These are phyloP conservation scores for Dothidotthia symphoricarpi DNA, from an alignment of 2,329 filamentous ascomycete species.

Conservation along the genomic window DNA sequence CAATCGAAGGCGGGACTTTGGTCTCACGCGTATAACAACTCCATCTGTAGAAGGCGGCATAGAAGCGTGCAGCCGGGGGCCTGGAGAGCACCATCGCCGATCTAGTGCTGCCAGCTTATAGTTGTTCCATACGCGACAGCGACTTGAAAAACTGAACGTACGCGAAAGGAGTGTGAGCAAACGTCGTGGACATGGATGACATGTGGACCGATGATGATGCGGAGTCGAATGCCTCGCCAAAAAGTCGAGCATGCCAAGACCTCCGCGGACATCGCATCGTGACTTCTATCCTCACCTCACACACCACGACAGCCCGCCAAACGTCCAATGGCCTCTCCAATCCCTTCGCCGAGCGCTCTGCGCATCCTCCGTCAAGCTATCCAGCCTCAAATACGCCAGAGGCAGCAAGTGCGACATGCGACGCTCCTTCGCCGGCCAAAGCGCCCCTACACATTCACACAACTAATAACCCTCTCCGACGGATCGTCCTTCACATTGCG, in stretches of 20 bases:
- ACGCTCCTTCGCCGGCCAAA: slow-evolving; percentile 85
- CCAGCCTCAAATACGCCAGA: slow-evolving; percentile 15
- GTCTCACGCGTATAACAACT: slow-evolving; percentile 30
- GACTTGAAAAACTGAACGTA: too few species aligned
- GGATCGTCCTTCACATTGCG: slow-evolving; percentile 79
- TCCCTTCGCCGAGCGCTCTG: slow-evolving; percentile 34
- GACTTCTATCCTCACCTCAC: slow-evolving; percentile 1
- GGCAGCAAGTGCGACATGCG: slow-evolving; percentile 69
- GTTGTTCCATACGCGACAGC: background rate
- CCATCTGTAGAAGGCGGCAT: slow-evolving; percentile 48
- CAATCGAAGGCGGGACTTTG: background rate
- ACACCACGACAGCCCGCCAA: slow-evolving; percentile 2
- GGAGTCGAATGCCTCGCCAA: slow-evolving; percentile 1
- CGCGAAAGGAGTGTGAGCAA: too few species aligned
- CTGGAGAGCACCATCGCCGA: slow-evolving; percentile 19
- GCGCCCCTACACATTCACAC: slow-evolving; percentile 95
- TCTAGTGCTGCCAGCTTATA: background rate
- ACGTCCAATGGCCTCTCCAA: slow-evolving; percentile 31
- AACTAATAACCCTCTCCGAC: slow-evolving; percentile 88
- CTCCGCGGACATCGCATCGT: too few species aligned
- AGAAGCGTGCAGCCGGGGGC: slow-evolving; percentile 40
- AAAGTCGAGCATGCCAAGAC: slow-evolving; percentile 11
- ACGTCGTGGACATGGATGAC: too few species aligned
- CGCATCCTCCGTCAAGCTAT: slow-evolving; percentile 32
- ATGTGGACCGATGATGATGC: background rate